A percentile compares a stretch with the other conserved stretches of the same genome.
Evolutionary conservation across 2,329 filamentous ascomycete species (phyloP).

Genomic region (Lasiodiplodia sp.): DNA sequence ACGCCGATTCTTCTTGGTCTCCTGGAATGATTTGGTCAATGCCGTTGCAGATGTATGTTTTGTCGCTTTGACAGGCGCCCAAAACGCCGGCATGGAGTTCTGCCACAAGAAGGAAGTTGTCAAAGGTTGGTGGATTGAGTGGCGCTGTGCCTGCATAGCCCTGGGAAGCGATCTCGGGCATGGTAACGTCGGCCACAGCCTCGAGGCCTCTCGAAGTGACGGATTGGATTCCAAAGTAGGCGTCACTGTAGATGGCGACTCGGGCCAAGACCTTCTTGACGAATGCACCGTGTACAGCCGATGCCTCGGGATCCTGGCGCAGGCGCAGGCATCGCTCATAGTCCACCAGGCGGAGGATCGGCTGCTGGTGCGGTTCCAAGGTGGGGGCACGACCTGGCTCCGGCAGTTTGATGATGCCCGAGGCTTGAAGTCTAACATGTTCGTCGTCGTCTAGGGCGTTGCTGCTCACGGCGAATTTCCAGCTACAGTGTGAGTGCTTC

Average conservation of each 20-base stretch:
- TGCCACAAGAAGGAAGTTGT: neutral
- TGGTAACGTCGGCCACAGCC: neutral
- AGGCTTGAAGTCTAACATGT: neutral
- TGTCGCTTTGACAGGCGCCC: neutral
- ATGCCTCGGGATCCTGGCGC: neutral
- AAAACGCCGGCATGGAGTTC: neutral
- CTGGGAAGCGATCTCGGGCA: neutral
- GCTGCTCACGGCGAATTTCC: slow-evolving; percentile 7
- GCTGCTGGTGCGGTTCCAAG: neutral
- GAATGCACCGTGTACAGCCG: neutral
- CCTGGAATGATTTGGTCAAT: neutral
- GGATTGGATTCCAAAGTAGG: neutral
- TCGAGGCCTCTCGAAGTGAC: neutral
- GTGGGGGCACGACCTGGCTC: neutral
- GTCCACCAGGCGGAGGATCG: neutral
- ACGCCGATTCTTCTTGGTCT: no score
- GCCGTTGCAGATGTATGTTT: neutral
- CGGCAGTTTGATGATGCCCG: neutral
- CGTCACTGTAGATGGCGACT: neutral
- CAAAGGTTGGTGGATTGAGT: neutral
- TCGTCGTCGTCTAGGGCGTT: slow-evolving; percentile 6
- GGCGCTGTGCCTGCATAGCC: neutral
- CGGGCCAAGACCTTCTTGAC: neutral
- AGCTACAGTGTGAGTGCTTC: neutral
- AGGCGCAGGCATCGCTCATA: neutral